Conservation (phyloP, 78 protist species). For the Pigoraptor vietnamica region DNA sequence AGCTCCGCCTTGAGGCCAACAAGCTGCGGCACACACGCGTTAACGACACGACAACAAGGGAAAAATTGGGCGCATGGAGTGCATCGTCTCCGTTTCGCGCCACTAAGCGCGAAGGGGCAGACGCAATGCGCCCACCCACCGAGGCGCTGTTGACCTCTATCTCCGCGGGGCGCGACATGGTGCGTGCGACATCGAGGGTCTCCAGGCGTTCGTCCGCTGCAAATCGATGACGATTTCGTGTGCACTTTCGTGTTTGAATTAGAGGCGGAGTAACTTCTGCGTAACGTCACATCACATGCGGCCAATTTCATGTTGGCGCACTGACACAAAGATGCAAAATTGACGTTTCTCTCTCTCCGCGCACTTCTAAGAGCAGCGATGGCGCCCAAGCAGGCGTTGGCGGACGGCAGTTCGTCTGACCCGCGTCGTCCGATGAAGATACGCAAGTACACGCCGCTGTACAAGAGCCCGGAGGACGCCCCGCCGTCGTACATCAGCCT, state of each 20-base stretch:
- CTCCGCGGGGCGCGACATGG: background rate
- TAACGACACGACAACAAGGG: no score
- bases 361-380: background rate
- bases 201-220: no score
- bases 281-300: no score
- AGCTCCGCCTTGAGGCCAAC: background rate
- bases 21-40: background rate
- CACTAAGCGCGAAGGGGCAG: background rate
- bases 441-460: background rate
- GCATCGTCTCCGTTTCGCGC: no score
- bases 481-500: background rate
- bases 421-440: background rate
- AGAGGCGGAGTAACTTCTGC: no score
- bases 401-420: background rate
- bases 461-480: background rate
- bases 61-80: no score
- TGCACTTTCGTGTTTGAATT: no score
- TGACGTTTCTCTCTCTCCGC: no score
- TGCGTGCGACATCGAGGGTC: no score
- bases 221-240: no score
- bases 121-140: background rate
- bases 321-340: no score
- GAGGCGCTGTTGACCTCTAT: background rate
- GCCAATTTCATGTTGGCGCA: no score
- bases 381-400: background rate